phyloP scores from a whole-genome alignment of 2,329 filamentous ascomycete genomes.

The Ascochyta pisi region DNA sequence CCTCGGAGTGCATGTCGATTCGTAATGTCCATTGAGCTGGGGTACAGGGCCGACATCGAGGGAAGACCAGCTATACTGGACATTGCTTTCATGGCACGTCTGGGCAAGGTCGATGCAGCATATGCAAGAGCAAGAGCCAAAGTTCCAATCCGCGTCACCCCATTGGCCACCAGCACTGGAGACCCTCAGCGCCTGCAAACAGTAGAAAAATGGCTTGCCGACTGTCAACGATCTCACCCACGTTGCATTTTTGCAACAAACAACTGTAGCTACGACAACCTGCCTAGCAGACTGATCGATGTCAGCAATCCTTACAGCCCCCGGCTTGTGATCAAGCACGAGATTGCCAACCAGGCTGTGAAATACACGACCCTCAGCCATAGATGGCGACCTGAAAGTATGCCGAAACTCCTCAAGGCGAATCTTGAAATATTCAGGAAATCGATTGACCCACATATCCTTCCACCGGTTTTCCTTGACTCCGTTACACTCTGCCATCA shows the following conservation, averaged over 20 bases:
- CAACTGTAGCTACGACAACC: background rate
- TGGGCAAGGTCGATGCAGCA: no score
- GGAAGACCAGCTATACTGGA: no score
- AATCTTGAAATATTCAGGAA: background rate
- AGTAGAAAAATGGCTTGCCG: background rate
- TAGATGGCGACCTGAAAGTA: background rate
- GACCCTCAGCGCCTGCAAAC: background rate
- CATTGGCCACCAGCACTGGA: background rate
- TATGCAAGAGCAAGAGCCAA: background rate
- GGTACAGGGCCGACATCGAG: no score
- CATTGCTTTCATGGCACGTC: no score
- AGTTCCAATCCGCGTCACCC: background rate
- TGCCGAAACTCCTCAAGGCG: background rate
- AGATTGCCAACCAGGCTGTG: background rate
- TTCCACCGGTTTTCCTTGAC: background rate
- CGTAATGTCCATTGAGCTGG: no score
- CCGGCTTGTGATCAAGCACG: background rate
- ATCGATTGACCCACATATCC: background rate
- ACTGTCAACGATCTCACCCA: background rate
- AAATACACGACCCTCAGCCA: background rate
- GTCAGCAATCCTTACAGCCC: no score
- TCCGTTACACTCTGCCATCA: background rate
- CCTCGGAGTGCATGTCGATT: background rate
- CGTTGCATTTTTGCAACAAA: background rate
- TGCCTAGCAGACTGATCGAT: no score